These are phyloP conservation scores for Galerina marginata DNA, from an alignment of 768 basidiomycete species.

Conservation along the genomic window DNA sequence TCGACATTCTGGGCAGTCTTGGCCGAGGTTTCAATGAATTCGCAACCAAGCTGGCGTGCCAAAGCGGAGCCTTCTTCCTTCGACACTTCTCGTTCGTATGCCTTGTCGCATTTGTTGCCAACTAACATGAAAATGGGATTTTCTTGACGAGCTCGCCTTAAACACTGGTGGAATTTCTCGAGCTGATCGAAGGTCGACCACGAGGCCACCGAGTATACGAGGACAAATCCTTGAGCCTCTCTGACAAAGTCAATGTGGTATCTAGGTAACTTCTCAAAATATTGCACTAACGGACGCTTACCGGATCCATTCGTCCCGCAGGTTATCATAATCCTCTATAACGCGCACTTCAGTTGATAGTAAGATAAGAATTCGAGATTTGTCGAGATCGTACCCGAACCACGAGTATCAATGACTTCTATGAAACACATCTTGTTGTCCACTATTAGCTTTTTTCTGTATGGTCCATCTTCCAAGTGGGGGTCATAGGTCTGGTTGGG, in stretches of 20 bases:
- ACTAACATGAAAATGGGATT: neutral
- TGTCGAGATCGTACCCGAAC: neutral
- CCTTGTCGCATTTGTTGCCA: slow-evolving; percentile 3
- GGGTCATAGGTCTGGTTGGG: neutral
- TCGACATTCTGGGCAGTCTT: slow-evolving; percentile 94
- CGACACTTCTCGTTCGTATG: slow-evolving; percentile 78
- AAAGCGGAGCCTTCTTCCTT: slow-evolving; percentile 83
- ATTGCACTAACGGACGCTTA: too few relatives aligned
- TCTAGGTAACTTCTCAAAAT: neutral
- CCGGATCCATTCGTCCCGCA: too few relatives aligned
- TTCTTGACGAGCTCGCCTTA: neutral
- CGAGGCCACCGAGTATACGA: neutral
- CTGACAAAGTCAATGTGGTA: neutral
- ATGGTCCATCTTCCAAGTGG: neutral
- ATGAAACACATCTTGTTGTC: slow-evolving; percentile 4
- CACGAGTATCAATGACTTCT: neutral
- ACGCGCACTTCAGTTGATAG: too few relatives aligned
- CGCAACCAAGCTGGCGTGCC: slow-evolving; percentile 83
- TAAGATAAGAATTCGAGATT: neutral
- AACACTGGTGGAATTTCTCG: neutral
- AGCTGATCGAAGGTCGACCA: neutral
- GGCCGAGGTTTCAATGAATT: slow-evolving; percentile 92
- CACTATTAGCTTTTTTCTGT: neutral
- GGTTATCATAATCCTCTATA: too few relatives aligned
- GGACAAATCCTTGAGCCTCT: neutral